Evolutionary conservation across 495 filamentous ascomycete species (phyloP).

Genomic region (Amphirosellinia nigrospora): DNA sequence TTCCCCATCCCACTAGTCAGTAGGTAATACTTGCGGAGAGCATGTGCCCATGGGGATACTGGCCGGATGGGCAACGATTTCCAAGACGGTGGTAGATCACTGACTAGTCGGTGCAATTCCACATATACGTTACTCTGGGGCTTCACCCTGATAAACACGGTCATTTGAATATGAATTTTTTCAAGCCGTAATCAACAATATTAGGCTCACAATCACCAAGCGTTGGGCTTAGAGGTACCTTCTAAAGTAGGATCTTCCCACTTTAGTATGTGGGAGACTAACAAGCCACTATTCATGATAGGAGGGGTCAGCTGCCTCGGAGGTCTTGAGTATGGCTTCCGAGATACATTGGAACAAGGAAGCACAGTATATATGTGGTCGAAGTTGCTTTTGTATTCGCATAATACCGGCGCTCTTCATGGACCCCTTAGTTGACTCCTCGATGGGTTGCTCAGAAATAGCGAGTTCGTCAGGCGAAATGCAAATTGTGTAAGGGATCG

Average conservation of each 20-base stretch:
- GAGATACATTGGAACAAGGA: conserved; percentile 18
- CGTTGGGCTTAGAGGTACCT: conserved; percentile 39
- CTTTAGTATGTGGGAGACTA: background rate
- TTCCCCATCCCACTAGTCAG: background rate
- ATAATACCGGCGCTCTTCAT: background rate
- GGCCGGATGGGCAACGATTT: background rate
- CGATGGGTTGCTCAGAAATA: conserved; percentile 43
- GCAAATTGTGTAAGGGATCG: conserved; percentile 39
- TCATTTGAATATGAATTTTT: background rate
- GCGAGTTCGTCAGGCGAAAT: conserved; percentile 53
- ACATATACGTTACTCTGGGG: background rate
- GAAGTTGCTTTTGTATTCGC: background rate
- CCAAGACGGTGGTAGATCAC: background rate
- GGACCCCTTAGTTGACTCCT: background rate
- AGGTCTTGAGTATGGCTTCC: conserved; percentile 44
- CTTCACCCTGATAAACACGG: background rate
- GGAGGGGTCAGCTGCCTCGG: conserved; percentile 37
- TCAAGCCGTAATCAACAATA: background rate
- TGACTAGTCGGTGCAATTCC: background rate
- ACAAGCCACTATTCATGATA: background rate
- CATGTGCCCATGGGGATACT: too few species aligned
- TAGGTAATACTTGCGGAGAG: background rate
- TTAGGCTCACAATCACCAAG: conserved; percentile 40
- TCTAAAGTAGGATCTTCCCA: background rate
- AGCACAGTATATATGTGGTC: background rate